These are phyloP conservation scores for Aspergillus candidus DNA, from an alignment of 2,329 filamentous ascomycete genomes.

Conservation along the genomic window DNA sequence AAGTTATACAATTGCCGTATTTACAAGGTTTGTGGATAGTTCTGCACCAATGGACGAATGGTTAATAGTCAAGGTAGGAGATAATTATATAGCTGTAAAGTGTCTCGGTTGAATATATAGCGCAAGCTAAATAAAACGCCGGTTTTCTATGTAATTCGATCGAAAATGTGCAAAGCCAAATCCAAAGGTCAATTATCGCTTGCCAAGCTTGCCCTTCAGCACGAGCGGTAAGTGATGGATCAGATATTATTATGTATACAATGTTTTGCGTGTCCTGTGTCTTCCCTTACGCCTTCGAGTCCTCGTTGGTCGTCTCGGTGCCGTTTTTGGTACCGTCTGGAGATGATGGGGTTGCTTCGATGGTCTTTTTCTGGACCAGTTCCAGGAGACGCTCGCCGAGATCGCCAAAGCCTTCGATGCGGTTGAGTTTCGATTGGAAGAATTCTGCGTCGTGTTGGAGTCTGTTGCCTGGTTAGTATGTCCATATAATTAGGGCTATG, in stretches of 20 bases:
- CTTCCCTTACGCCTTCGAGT: slow-evolving; percentile 6
- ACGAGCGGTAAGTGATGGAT: too few species aligned
- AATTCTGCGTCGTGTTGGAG: slow-evolving; percentile 71
- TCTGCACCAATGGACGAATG: too few species aligned
- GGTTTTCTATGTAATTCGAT: too few species aligned
- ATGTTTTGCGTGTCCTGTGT: slow-evolving; percentile 1
- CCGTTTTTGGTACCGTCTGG: background rate
- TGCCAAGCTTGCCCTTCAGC: too few species aligned
- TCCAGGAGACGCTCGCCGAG: slow-evolving; percentile 63
- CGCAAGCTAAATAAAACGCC: too few species aligned
- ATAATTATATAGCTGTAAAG: too few species aligned
- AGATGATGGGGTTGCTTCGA: slow-evolving; percentile 9
- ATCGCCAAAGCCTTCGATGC: slow-evolving; percentile 72
- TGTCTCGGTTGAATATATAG: too few species aligned
- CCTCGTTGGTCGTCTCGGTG: background rate
- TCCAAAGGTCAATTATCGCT: too few species aligned
- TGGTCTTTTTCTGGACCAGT: slow-evolving; percentile 34
- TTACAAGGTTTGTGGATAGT: too few species aligned
- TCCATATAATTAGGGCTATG: background rate
- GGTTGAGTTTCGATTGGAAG: slow-evolving; percentile 64
- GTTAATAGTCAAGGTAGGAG: too few species aligned
- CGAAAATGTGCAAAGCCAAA: too few species aligned
- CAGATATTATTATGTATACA: background rate
- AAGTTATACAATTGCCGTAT: too few species aligned
- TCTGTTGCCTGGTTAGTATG: slow-evolving; percentile 40